Evolutionary conservation across 106 monocot species (phyloP).

Genomic region (Apostasia ramifera): DNA sequence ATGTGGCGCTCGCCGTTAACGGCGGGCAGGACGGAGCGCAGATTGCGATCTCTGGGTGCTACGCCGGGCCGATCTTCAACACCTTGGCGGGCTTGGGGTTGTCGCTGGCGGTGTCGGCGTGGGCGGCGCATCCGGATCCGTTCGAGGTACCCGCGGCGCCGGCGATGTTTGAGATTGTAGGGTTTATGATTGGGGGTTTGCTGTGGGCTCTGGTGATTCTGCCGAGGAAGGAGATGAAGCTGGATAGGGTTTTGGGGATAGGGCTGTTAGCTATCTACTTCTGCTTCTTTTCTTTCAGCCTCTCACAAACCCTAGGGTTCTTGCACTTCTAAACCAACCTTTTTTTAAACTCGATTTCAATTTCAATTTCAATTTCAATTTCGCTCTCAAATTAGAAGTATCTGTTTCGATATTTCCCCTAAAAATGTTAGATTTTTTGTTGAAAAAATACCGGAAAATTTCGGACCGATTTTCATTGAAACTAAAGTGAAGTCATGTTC

Average conservation of each 20-base stretch:
- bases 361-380: too few species aligned
- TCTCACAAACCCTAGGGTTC: conserved; percentile 16
- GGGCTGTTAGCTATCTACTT: conserved; percentile 47
- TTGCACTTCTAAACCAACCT: not conserved
- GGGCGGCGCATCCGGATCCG: conserved; percentile 25
- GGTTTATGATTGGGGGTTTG: conserved; percentile 28
- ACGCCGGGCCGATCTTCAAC: conserved; percentile 48
- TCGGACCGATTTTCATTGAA: too few species aligned
- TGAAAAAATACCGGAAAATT: too few species aligned
- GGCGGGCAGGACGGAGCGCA: conserved; percentile 39
- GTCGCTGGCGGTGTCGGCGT: conserved; percentile 24
- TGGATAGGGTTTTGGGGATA: conserved; percentile 34
- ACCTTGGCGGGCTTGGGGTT: conserved; percentile 36
- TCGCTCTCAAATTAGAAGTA: too few species aligned
- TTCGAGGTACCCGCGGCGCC: conserved; percentile 22
- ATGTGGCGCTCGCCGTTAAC: conserved; percentile 41
- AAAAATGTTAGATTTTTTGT: too few species aligned
- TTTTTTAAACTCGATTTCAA: too few species aligned
- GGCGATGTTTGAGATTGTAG: conserved; percentile 27
- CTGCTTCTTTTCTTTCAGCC: conserved; percentile 36
- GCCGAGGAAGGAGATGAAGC: conserved; percentile 40
- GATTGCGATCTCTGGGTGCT: conserved; percentile 50
- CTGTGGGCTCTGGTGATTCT: conserved; percentile 40
- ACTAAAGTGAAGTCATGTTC: too few species aligned
- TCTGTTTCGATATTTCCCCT: too few species aligned